A percentile compares a stretch with the other conserved stretches of the same genome.
Evolutionary conservation across 1,284 basidiomycete genomes (phyloP).

Genomic region (Pisolithus thermaeus): DNA sequence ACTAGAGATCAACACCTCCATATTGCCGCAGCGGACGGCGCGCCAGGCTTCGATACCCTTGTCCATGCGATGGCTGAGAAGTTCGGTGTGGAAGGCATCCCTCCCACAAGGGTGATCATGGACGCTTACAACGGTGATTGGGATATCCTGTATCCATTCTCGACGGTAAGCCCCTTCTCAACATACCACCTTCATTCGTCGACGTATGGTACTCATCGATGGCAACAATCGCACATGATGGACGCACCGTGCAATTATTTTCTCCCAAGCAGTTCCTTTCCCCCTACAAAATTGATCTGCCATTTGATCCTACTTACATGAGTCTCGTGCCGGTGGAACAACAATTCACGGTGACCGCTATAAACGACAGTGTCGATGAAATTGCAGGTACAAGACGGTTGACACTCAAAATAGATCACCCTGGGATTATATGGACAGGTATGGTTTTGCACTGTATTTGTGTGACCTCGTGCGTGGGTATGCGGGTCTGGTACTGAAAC

Average conservation of each 20-base stretch:
- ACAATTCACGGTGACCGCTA: slow-evolving; percentile 54
- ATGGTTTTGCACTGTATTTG: slow-evolving; percentile 15
- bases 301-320: slow-evolving; percentile 43
- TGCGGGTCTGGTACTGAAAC: not conserved
- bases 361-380: slow-evolving; percentile 55
- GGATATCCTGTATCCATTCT: slow-evolving; percentile 87
- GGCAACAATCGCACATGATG: not conserved
- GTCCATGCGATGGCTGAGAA: slow-evolving; percentile 56
- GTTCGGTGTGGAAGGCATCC: slow-evolving; percentile 46
- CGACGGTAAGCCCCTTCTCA: slow-evolving; percentile 43
- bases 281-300: slow-evolving; percentile 68
- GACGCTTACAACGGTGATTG: slow-evolving; percentile 72
- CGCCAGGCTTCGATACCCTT: slow-evolving; percentile 66
- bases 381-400: slow-evolving; percentile 65
- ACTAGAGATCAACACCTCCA: slow-evolving; percentile 74
- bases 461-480: not conserved
- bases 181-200: not conserved
- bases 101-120: slow-evolving; percentile 50
- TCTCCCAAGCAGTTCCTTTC: slow-evolving; percentile 56
- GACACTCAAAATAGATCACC: slow-evolving; percentile 72
- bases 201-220: not conserved
- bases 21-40: slow-evolving; percentile 79
- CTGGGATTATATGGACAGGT: slow-evolving; percentile 86
- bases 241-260: not conserved
- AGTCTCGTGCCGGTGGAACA: slow-evolving; percentile 45